Percentiles rank a stretch among this genome's conserved stretches.
Evolutionary conservation across 2,329 filamentous ascomycete species (phyloP).

Genomic region (Ascocoryne sarcoides): DNA sequence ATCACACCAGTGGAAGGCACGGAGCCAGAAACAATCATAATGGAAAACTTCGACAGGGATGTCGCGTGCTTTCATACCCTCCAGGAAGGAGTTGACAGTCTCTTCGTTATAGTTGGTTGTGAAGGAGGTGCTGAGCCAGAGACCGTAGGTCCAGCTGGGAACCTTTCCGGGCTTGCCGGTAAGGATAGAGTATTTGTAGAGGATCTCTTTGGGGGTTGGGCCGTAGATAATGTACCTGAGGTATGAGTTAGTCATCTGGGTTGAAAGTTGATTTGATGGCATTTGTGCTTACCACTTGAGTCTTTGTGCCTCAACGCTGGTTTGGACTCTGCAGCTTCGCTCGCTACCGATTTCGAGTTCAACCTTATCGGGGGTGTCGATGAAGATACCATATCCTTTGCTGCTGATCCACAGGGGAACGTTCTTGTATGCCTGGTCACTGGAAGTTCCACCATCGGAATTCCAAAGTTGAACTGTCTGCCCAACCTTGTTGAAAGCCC

Average conservation of each 20-base stretch:
- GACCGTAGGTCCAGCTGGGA: slow-evolving; percentile 65
- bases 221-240: slow-evolving; percentile 62
- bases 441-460: slow-evolving; percentile 55
- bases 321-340: slow-evolving; percentile 61
- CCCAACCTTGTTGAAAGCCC: slow-evolving; percentile 67
- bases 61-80: slow-evolving; percentile 46
- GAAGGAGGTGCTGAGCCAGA: slow-evolving; percentile 68
- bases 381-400: slow-evolving; percentile 68
- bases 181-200: slow-evolving; percentile 56
- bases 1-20: slow-evolving; percentile 56
- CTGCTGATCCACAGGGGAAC: slow-evolving; percentile 62
- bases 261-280: neutral
- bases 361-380: slow-evolving; percentile 60
- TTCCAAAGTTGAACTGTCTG: slow-evolving; percentile 60
- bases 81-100: slow-evolving; percentile 48
- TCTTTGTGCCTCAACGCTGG: slow-evolving; percentile 58
- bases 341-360: slow-evolving; percentile 69
- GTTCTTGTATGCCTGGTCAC: slow-evolving; percentile 66
- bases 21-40: slow-evolving; percentile 57
- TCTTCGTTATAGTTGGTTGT: slow-evolving; percentile 52
- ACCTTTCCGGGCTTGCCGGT: slow-evolving; percentile 57
- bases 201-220: slow-evolving; percentile 60
- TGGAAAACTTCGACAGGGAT: slow-evolving; percentile 54
- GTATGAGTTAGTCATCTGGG: too few relatives aligned
- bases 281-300: slow-evolving; percentile 47